Conservation (phyloP, 2,329 filamentous ascomycete genomes). For the Aplosporella prunicola region DNA sequence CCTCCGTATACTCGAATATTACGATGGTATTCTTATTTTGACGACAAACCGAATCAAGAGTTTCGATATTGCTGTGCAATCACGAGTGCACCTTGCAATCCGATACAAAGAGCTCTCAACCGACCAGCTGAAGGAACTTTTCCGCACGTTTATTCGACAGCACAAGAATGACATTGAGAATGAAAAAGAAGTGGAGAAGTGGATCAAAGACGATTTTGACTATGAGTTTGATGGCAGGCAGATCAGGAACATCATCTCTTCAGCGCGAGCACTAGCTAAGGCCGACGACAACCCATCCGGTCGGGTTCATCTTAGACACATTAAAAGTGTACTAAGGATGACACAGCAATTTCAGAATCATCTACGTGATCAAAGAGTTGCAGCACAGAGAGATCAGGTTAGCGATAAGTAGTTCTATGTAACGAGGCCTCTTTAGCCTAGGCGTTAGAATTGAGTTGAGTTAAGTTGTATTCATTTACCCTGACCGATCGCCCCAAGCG, state of each 20-base stretch:
- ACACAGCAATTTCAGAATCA: no score
- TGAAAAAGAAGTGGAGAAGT: not conserved
- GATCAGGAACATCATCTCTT: constrained; percentile 2
- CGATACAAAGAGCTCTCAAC: constrained; percentile 3
- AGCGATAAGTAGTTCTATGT: no score
- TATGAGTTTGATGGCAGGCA: not conserved
- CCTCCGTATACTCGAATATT: constrained; percentile 7
- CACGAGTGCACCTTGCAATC: constrained; percentile 5
- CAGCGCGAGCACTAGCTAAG: not conserved
- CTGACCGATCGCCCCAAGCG: no score
- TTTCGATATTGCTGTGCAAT: constrained; percentile 14
- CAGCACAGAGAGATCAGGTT: no score
- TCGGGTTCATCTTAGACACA: not conserved
- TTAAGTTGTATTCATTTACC: no score
- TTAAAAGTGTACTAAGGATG: not conserved
- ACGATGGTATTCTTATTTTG: constrained; percentile 23
- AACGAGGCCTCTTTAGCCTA: no score
- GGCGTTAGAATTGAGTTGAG: no score
- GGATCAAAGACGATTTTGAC: not conserved
- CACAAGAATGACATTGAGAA: not conserved
- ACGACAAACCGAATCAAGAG: constrained; percentile 26
- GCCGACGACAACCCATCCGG: not conserved
- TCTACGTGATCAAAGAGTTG: no score
- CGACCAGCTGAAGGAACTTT: not conserved
- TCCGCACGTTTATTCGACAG: not conserved